Evolutionary conservation across 345 rosid species (phyloP), one percentile per base, ranked within the genome.

Genomic region (Raphanus raphanistrum): DNA sequence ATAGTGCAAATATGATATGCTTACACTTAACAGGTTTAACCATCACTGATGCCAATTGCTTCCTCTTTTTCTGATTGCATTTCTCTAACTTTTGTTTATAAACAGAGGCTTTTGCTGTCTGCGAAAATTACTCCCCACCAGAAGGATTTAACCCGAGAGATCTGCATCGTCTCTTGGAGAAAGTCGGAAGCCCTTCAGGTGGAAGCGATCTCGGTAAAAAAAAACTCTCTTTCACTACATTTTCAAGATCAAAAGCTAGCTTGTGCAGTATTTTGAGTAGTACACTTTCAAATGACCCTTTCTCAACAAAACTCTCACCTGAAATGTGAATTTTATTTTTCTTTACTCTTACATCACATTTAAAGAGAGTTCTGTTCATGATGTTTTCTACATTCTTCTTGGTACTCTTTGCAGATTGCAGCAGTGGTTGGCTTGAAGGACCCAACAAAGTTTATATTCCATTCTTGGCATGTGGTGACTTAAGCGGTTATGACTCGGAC

Each of bases 91-190:
- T 28, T 68, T 28, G 59, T 74, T 57, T 43, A 32, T 82, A 68
- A 43, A 43, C 85, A 92, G 98, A 95, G 92, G 97, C 99, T 65
- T 95, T 95, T 74, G 96, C 96, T 5, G 94, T 91, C 45, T 95
- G 98, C 50, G 99, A 95, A 71, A 95, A 95, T 77, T 92, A 90
- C 86, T 85, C 93, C 50, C 97, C 97, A 43, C 98, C 98, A 2
- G 85, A 84, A 76, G 98, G 96, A 58, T 92, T 92, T 79, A 86
- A 92, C 72, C 93, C 97, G 7, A 84, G 79, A 84, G 92, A 92
- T 69, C 82, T 92, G 77, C 85, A 90, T 84, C 89, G 79, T 78
- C 97, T 92, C 74, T 80, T 95, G 71, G 97, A 92, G 76, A 92
- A 81, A 85, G 92, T 92, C 10, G 96, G 99, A 73, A 92, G 93